Conservation (phyloP, 2,329 filamentous ascomycete genomes). For the Hypoxylon sp. region DNA sequence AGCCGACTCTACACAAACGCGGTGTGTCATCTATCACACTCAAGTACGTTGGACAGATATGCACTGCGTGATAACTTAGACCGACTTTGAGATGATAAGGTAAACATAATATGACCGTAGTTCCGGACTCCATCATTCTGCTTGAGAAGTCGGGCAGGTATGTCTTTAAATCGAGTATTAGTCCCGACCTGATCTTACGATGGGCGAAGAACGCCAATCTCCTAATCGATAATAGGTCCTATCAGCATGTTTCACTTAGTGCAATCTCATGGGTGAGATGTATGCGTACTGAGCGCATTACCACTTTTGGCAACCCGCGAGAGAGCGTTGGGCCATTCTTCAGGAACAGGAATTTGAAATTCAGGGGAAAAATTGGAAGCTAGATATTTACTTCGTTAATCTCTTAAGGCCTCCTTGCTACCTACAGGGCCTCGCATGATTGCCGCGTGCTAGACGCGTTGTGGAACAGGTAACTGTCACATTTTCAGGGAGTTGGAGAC, state of each 20-base stretch:
- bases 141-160: not conserved
- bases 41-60: not conserved
- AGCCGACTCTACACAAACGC: conserved; percentile 21
- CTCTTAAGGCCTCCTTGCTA: conserved; percentile 16
- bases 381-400: conserved; percentile 14
- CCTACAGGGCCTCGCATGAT: conserved; percentile 11
- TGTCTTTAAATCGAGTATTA: too few species aligned
- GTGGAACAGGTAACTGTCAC: conserved; percentile 19
- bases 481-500: conserved; percentile 18
- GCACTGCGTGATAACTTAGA: not conserved
- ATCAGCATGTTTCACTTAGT: not conserved
- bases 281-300: conserved; percentile 1
- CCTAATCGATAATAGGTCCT: not conserved
- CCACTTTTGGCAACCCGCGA: conserved; percentile 4
- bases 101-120: not conserved
- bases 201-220: too few species aligned
- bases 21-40: conserved; percentile 30
- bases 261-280: not conserved
- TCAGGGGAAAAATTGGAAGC: conserved; percentile 9
- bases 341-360: conserved; percentile 20
- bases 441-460: conserved; percentile 3
- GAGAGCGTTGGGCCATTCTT: conserved; percentile 8
- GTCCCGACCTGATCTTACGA: too few species aligned
- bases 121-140: not conserved
- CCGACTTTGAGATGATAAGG: not conserved